Conservation (phyloP, 805 yeast genomes). For the Schizosaccharomyces pombe region DNA sequence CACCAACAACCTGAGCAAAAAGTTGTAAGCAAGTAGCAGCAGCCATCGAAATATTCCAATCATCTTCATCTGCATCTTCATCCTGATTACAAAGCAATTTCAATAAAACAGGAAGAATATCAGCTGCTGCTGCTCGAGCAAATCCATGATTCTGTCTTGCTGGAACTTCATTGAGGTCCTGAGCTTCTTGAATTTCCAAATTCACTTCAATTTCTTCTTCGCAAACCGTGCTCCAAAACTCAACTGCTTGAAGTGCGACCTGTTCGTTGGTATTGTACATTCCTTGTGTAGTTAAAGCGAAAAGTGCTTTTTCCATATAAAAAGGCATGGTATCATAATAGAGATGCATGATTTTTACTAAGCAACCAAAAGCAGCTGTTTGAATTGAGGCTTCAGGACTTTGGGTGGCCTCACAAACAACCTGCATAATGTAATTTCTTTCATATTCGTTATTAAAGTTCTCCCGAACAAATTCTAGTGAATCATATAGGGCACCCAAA, state of each 20-base stretch:
- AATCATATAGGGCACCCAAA: slow-evolving; percentile 69
- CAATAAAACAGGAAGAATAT: slow-evolving; percentile 71
- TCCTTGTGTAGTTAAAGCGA: slow-evolving; percentile 69
- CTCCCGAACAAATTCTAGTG: slow-evolving; percentile 65
- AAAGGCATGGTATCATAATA: slow-evolving; percentile 78
- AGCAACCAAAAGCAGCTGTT: slow-evolving; percentile 86
- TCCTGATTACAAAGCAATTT: slow-evolving; percentile 63
- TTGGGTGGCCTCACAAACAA: slow-evolving; percentile 97
- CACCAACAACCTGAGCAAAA: slow-evolving; percentile 76
- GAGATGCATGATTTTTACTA: slow-evolving; percentile 72
- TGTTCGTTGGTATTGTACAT: slow-evolving; percentile 67
- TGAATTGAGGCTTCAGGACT: slow-evolving; percentile 59
- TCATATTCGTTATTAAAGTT: slow-evolving; percentile 88
- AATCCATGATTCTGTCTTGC: slow-evolving; percentile 45
- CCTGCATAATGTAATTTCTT: slow-evolving; percentile 93
- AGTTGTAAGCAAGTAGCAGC: slow-evolving; percentile 92
- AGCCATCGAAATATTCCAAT: slow-evolving; percentile 96
- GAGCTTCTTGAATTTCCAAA: slow-evolving; percentile 20
- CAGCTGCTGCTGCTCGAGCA: slow-evolving; percentile 61
- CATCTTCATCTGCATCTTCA: slow-evolving; percentile 75
- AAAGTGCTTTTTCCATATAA: slow-evolving; percentile 92
- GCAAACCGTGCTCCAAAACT: slow-evolving; percentile 98
- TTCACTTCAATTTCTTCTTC: slow-evolving; percentile 81
- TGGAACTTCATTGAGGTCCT: slow-evolving; percentile 23
- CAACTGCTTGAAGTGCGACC: slow-evolving; percentile 95